These are phyloP conservation scores for Corymbia maculata DNA, from an alignment of 345 rosid species.

Conservation along the genomic window DNA sequence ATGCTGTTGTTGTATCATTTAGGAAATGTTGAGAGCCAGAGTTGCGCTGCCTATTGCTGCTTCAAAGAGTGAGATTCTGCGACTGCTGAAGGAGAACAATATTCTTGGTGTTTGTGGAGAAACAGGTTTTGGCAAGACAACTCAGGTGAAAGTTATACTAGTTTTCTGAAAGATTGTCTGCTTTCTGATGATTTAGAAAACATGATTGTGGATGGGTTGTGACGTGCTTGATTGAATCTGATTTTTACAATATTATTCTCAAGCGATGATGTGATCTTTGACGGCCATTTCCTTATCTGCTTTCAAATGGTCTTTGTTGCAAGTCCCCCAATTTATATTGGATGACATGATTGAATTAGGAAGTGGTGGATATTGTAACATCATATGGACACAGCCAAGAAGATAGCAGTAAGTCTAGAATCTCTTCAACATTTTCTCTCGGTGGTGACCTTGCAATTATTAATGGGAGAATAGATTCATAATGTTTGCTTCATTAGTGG, in stretches of 20 bases:
- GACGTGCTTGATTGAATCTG: not conserved
- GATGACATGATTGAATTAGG: constrained; percentile 88
- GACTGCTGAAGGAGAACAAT: constrained; percentile 51
- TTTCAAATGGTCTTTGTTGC: constrained; percentile 1
- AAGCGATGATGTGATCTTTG: not conserved
- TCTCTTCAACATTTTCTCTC: not conserved
- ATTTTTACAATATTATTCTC: not conserved
- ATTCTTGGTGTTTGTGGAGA: constrained; percentile 89
- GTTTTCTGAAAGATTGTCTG: not conserved
- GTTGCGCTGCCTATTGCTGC: constrained; percentile 70
- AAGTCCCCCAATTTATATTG: constrained; percentile 91
- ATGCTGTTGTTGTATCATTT: not conserved
- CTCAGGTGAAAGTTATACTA: constrained; percentile 43
- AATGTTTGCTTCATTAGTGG: too few relatives aligned
- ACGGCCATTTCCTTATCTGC: not conserved
- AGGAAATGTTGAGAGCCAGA: constrained; percentile 63
- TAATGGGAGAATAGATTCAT: too few relatives aligned
- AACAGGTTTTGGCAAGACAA: constrained; percentile 96
- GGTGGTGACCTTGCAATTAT: not conserved
- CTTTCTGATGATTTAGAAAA: not conserved
- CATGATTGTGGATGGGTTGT: not conserved
- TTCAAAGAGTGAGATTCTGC: constrained; percentile 54
- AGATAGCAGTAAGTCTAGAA: constrained; percentile 60
- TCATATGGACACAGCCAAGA: constrained; percentile 93
- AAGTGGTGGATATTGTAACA: constrained; percentile 66